Base-by-base conservation (phyloP, 1,284 basidiomycete genomes). In the Marasmius fiardii region DNA sequence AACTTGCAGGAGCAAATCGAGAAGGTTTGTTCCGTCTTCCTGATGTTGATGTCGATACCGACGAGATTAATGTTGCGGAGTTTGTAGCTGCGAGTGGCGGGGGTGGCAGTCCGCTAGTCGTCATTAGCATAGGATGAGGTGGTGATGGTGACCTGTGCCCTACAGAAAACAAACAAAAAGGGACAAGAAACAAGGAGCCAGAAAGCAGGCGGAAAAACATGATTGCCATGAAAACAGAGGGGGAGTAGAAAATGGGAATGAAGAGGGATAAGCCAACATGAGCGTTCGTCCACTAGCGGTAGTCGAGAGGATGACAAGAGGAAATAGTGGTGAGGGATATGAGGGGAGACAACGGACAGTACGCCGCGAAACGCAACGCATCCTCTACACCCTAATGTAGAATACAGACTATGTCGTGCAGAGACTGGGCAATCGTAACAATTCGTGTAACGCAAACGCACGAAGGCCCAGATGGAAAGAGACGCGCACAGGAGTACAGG, bases 281-380 rank as follows among this genome's bases (percentile, higher is more conserved):
- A 80, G 75, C 74, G 77, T 78, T 78, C 75, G 75, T 79, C 74
- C 77, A 73, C 68, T 68, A 72, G 69, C 26, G 47, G 47, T 26
- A 49, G 47, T 33, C 47, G 69, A 73, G 72, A 74, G 71, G 64
- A 73, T 67, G 70, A 67, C 71, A 71, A 73, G 71, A 69, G 72
- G 71, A 72, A 61, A 43, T 33, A 31, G 51, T 43, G 24, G 44
- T 37, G 31, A 53, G 47, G 31, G 54, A 58, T 59, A 60, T 63
- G 39, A 49, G 39, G 55, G 55, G 59, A 60, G 56, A 59, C 54
- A 53, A 43, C 39, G 53, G 58, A 62, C 28, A 18, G n/a, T n/a
- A n/a, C 45, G 14, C 44, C 16, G 28, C 18, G n/a, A 7, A 49
- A 20, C 26, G 12, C n/a, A 45, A n/a, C 26, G 16, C 47, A 49